Base-by-base conservation (phyloP, 306 rosid genomes). In the Hippophae rhamnoides region DNA sequence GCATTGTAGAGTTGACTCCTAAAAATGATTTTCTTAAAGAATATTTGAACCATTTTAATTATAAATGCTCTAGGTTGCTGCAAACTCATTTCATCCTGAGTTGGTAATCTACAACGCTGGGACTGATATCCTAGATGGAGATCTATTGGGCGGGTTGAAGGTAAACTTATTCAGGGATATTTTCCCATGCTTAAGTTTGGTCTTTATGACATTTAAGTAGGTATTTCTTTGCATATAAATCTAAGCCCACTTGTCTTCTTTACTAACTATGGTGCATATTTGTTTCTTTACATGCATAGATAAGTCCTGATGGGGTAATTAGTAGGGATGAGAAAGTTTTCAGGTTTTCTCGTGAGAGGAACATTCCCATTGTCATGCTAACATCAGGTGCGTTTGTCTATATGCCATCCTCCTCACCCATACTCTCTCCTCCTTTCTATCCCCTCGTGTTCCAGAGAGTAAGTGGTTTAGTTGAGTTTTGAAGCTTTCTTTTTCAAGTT, bases 71-170 rank as follows among this genome's bases (percentile, higher is more conserved):
- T 69, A 92, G 98, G 82, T 85, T 72, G 95, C 89, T 44, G 81
- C 68, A 53, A 65, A 11, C 23, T 78, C 70, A 41, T 81, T 79
- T 78, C 69, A 81, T 62, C 98, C 96, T 47, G 95, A 87, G 73
- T 77, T 92, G 75, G 48, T 92, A 62, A 67, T 87, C 72, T 87
- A 83, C 77, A 90, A 87, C 52, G 96, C 96, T 63, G 98, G 98
- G 79, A 92, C 96, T 43, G 98, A 92, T 87, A 79, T 92, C 67
- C 73, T 92, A 41, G 95, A 92, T 23, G 96, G 96, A 69, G 98
- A 90, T 72, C 92, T 96, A 60, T 69, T 90, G 60, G 98, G 98
- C 72, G 66, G 73, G 74, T 74, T 90, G 79, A 75, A 85, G 96
- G 96, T 90, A 83, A 67, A 61, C 61, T 57, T 3, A 6, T 74